Evolutionary conservation across 2,329 filamentous ascomycete genomes (phyloP).

Genomic region (Paecilomyces formosus): DNA sequence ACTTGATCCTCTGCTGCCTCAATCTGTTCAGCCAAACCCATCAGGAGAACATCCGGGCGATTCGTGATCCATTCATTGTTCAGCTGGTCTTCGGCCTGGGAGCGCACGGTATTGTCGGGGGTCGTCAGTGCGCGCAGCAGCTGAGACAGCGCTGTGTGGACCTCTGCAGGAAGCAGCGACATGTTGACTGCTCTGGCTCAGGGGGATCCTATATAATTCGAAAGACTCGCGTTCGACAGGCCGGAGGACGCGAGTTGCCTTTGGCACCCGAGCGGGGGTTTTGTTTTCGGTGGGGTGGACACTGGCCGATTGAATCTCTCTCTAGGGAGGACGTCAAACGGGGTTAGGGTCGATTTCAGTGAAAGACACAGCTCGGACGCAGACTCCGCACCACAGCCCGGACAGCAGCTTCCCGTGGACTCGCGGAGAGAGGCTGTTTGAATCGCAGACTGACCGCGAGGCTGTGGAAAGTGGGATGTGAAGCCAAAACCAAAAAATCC

Average conservation of each 20-base stretch:
- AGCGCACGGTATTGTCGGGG: slow-evolving; percentile 76
- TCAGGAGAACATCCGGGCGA: slow-evolving; percentile 78
- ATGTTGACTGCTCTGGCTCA: slow-evolving; percentile 42
- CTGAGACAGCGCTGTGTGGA: slow-evolving; percentile 76
- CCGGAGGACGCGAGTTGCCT: neutral
- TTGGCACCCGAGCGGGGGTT: slow-evolving; percentile 11
- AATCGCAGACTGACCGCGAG: slow-evolving; percentile 5
- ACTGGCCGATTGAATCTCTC: neutral
- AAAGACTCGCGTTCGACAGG: neutral
- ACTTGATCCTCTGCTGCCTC: slow-evolving; percentile 65
- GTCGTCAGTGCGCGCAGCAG: slow-evolving; percentile 84
- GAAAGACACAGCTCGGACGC: slow-evolving; percentile 9
- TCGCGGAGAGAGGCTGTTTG: slow-evolving; percentile 5
- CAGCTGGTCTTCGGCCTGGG: slow-evolving; percentile 82
- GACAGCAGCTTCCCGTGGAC: slow-evolving; percentile 8
- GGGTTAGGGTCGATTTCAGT: slow-evolving; percentile 9
- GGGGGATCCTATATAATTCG: neutral
- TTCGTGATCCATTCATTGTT: slow-evolving; percentile 81
- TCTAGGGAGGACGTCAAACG: slow-evolving; percentile 5
- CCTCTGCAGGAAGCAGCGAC: slow-evolving; percentile 79
- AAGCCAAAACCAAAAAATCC: slow-evolving; percentile 6
- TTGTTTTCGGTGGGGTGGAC: slow-evolving; percentile 21
- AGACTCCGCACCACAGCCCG: slow-evolving; percentile 19
- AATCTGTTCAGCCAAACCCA: slow-evolving; percentile 91
- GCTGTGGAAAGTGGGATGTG: slow-evolving; percentile 8